Percentiles rank a stretch among this genome's conserved stretches.
Evolutionary conservation across 2,329 filamentous ascomycete genomes (phyloP).

Genomic region (Ascochyta pisi): DNA sequence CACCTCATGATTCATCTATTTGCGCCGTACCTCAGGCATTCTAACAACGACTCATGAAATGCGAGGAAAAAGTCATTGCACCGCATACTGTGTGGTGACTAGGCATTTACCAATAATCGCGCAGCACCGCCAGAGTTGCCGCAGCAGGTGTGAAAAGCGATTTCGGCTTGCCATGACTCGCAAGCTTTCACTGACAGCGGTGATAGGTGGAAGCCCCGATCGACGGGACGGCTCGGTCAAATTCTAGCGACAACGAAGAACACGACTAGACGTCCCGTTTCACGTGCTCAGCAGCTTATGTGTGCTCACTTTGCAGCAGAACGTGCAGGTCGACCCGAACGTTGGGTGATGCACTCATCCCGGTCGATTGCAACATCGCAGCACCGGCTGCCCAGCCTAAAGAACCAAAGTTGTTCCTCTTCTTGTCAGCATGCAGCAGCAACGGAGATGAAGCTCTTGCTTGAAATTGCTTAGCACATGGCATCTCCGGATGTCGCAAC

Average conservation of each 20-base stretch:
- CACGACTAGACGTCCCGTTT: neutral
- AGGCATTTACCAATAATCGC: neutral
- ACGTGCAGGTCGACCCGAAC: neutral
- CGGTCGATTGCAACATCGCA: conserved; percentile 17
- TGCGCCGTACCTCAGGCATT: neutral
- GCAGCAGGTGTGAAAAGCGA: conserved; percentile 3
- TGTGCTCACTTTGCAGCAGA: neutral
- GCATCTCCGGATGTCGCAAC: conserved; percentile 10
- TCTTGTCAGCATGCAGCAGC: neutral
- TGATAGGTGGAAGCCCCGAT: conserved; percentile 7
- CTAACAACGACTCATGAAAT: neutral
- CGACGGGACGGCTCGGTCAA: conserved; percentile 16
- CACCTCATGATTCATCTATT: neutral
- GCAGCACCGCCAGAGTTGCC: neutral
- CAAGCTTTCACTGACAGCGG: conserved; percentile 12
- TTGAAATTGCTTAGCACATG: conserved; percentile 1
- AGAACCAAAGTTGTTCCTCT: neutral
- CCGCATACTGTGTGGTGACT: neutral
- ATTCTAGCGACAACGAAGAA: conserved; percentile 9
- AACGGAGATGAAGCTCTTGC: neutral
- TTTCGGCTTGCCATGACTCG: conserved; percentile 14
- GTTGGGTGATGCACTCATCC: conserved; percentile 9
- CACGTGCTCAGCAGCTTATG: neutral
- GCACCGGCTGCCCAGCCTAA: conserved; percentile 1
- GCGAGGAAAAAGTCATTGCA: conserved; percentile 7